These are phyloP conservation scores for Gymnopilus junonius DNA, from an alignment of 768 basidiomycete species.

Conservation along the genomic window DNA sequence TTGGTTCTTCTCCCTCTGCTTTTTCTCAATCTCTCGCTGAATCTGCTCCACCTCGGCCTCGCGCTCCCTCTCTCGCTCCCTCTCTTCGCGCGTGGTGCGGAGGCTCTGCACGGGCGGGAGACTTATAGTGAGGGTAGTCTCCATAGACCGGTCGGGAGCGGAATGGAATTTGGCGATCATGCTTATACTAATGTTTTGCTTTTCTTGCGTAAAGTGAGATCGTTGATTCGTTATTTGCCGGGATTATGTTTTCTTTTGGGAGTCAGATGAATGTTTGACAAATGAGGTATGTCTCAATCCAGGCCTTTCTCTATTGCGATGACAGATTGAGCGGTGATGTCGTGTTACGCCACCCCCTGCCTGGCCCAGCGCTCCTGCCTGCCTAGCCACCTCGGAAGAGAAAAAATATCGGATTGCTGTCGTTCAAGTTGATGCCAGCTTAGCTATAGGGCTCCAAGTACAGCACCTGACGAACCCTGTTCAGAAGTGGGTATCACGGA, in stretches of 20 bases:
- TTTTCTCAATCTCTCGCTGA: too few species aligned
- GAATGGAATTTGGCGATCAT: slow-evolving; percentile 36
- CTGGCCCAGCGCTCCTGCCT: too few species aligned
- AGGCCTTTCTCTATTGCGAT: background rate
- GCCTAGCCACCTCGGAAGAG: too few species aligned
- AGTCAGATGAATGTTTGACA: background rate
- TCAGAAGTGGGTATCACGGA: too few species aligned
- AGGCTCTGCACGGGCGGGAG: slow-evolving; percentile 25
- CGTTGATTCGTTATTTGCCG: background rate
- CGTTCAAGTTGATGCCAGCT: too few species aligned
- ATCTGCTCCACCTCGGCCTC: slow-evolving; percentile 7
- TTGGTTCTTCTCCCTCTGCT: slow-evolving; percentile 8
- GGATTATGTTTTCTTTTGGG: background rate
- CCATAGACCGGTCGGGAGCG: slow-evolving; percentile 32
- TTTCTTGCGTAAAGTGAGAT: slow-evolving; percentile 2
- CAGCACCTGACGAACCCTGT: too few species aligned
- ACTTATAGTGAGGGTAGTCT: slow-evolving; percentile 32
- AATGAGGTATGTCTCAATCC: background rate
- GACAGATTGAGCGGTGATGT: background rate
- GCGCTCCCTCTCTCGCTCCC: slow-evolving; percentile 11
- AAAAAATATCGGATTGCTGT: too few species aligned
- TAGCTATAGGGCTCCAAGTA: too few species aligned
- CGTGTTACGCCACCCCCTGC: too few species aligned
- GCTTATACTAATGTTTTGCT: background rate
- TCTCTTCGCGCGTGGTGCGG: slow-evolving; percentile 6